Evolutionary conservation across 345 rosid species (phyloP), one percentile per base, ranked within the genome.

Genomic region (Raphanus sativus): DNA sequence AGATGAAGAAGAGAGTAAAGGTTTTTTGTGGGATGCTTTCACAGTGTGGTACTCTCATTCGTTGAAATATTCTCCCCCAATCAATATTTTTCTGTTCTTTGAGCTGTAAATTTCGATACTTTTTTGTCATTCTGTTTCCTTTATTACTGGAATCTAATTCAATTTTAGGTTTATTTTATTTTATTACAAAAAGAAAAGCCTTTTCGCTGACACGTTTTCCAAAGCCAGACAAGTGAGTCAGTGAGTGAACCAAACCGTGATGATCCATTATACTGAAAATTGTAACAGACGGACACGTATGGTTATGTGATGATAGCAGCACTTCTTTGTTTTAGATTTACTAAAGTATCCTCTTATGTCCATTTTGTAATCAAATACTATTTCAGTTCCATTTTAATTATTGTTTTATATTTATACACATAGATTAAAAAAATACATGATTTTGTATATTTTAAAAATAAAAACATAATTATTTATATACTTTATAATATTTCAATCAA

Each of bases 81-180:
- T 28, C 48, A 45, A 12, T 12, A 12, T 63, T 67, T 73, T 73
- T 21, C 21, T 11, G 34, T 34, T 66, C 13, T 50, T 68, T 50
- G 54, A 48, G 63, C 73, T 59, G 48, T 17, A 48, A 48, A 50
- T 61, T 61, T 73, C 69, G 30, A 48, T 45, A 65, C 56, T 67
- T n/a, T n/a, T n/a, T 59, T 29, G 56, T 34, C 66, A 65, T 30
- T 65, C 81, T 67, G 74, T 34, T 79, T 79, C 82, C 82, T 67
- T 73, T 73, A 79, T 34, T 79, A 62, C 52, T 79, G 82, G 70
- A 79, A 73, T 56, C 67, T 40, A 55, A 67, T 13, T 65, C 55
- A 9, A 40, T 21, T 32, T 58, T 21, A 10, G 6, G 50, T 24
- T 71, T 70, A 4, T 36, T 62, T 4, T 16, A 16, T 70, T 71